Evolutionary conservation across 106 monocot species (phyloP).

Genomic region (Acanthochlamys bracteata): DNA sequence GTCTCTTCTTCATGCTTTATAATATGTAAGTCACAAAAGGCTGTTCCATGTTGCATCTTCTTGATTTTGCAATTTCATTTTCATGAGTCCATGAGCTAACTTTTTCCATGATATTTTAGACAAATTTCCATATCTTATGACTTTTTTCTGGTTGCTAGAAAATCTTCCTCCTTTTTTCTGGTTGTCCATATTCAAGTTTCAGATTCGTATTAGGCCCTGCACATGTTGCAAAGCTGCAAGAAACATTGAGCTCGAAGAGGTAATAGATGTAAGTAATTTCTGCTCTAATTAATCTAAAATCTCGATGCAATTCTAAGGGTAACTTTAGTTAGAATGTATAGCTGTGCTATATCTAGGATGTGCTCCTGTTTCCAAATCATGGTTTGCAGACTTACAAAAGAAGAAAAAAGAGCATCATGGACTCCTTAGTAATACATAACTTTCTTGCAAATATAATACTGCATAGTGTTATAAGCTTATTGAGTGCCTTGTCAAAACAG

Average conservation of each 20-base stretch:
- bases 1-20: slow-evolving; percentile 68
- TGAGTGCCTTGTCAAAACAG: too few relatives aligned
- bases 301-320: neutral
- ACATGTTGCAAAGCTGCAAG: slow-evolving; percentile 39
- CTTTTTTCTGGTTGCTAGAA: slow-evolving; percentile 2
- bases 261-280: slow-evolving; percentile 16
- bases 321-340: neutral
- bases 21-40: slow-evolving; percentile 48
- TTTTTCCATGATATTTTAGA: too few relatives aligned
- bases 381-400: neutral
- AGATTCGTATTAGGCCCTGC: slow-evolving; percentile 37
- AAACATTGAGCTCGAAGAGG: slow-evolving; percentile 48
- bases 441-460: neutral
- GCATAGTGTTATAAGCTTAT: too few relatives aligned
- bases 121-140: too few relatives aligned
- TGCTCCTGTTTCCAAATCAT: neutral
- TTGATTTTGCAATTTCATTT: neutral
- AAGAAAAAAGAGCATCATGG: neutral
- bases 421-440: neutral
- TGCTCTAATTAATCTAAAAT: neutral
- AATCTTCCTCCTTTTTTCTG: slow-evolving; percentile 74
- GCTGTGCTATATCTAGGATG: neutral
- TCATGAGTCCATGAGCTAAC: too few relatives aligned
- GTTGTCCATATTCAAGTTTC: slow-evolving; percentile 49
- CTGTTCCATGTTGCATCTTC: neutral